Evolutionary conservation across 352 stramenopile genomes (phyloP).

Genomic region (Pythium apleroticum): DNA sequence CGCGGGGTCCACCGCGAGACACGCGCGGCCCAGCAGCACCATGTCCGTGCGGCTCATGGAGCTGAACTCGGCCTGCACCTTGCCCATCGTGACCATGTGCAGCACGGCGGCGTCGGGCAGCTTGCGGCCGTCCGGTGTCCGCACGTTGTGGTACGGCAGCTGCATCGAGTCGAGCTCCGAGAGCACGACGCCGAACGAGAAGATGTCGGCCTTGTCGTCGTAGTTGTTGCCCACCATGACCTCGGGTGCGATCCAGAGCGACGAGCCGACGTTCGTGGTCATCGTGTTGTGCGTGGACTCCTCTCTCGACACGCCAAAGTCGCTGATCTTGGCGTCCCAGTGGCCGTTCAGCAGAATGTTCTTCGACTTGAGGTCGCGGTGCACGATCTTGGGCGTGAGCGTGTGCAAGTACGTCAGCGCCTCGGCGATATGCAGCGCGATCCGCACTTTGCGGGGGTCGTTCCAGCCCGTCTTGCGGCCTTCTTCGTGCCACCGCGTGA

Average conservation of each 20-base stretch:
- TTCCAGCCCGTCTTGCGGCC: conserved; percentile 12
- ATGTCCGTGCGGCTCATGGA: conserved; percentile 26
- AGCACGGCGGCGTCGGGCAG: conserved; percentile 32
- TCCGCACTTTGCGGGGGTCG: conserved; percentile 39
- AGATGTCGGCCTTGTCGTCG: conserved; percentile 33
- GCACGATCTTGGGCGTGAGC: conserved; percentile 61
- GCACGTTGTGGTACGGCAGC: conserved; percentile 28
- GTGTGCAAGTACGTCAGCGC: conserved; percentile 67
- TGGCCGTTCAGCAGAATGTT: conserved; percentile 67
- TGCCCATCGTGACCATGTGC: conserved; percentile 36
- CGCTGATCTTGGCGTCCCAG: conserved; percentile 51
- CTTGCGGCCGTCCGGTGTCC: conserved; percentile 24
- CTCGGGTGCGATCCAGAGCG: conserved; percentile 54
- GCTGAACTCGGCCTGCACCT: conserved; percentile 31
- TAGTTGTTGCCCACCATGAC: conserved; percentile 36
- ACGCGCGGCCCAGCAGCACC: conserved; percentile 28
- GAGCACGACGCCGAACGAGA: conserved; percentile 25
- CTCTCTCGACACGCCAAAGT: conserved; percentile 58
- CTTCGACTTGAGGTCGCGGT: conserved; percentile 87
- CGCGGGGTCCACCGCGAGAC: conserved; percentile 30
- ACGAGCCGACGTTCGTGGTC: conserved; percentile 47
- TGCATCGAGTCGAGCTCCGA: conserved; percentile 25
- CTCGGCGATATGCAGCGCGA: conserved; percentile 57
- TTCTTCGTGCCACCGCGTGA: conserved; percentile 24
- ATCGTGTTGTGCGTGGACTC: conserved; percentile 38